Evolutionary conservation across 257 asterid genomes (phyloP).

Genomic region (Salvia splendens): DNA sequence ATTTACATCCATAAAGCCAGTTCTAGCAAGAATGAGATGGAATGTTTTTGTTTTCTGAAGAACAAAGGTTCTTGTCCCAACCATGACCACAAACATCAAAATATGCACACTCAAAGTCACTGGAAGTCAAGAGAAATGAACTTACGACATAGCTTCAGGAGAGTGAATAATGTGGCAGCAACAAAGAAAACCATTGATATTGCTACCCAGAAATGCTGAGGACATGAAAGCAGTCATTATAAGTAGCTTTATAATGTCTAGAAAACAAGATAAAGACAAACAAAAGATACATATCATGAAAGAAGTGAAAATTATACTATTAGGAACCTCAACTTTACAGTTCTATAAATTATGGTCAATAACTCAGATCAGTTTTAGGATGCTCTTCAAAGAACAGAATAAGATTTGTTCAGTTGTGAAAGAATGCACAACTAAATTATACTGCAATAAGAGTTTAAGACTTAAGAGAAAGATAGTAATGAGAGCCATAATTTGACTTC

Average conservation of each 20-base stretch:
- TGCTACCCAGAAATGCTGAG: constrained; percentile 99
- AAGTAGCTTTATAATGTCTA: constrained; percentile 16
- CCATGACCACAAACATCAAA: background rate
- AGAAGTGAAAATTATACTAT: constrained; percentile 22
- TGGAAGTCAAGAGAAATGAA: constrained; percentile 26
- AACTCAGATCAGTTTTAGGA: constrained; percentile 17
- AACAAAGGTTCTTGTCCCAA: background rate
- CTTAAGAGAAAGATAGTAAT: constrained; percentile 13
- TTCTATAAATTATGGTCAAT: background rate
- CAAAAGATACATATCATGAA: constrained; percentile 15
- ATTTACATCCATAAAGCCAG: constrained; percentile 2
- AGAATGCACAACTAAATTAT: constrained; percentile 23
- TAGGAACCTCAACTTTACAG: constrained; percentile 19
- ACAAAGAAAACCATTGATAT: constrained; percentile 96
- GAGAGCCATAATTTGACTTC: constrained; percentile 21
- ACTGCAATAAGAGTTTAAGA: background rate
- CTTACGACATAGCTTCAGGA: constrained; percentile 87
- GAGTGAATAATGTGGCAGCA: constrained; percentile 94
- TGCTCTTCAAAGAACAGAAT: constrained; percentile 2
- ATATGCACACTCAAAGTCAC: background rate
- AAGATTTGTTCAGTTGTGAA: constrained; percentile 5
- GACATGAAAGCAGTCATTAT: constrained; percentile 36
- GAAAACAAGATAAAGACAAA: constrained; percentile 18
- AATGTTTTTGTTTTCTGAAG: background rate
- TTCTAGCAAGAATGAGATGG: background rate